Conservation (phyloP, 129 eudicot genomes). For the Chrysanthemum seticuspe region DNA sequence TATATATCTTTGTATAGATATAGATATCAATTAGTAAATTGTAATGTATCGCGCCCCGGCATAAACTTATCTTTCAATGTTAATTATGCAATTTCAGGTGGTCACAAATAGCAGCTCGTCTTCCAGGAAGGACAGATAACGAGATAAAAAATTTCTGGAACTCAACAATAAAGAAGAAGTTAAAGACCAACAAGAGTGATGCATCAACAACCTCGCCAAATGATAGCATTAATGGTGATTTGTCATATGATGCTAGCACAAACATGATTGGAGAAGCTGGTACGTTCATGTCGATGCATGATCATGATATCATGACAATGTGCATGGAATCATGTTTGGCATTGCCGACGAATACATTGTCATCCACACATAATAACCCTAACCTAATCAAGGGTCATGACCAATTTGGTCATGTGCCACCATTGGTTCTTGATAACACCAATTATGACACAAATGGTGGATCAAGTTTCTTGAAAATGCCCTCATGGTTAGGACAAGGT, state of each 20-base stretch:
- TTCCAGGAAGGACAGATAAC: slow-evolving; percentile 44
- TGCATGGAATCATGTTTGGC: slow-evolving; percentile 59
- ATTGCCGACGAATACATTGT: slow-evolving; percentile 32
- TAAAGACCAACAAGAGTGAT: slow-evolving; percentile 40
- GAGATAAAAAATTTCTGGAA: slow-evolving; percentile 45
- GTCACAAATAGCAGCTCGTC: slow-evolving; percentile 38
- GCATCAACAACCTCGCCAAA: slow-evolving; percentile 45
- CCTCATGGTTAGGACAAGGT: slow-evolving; percentile 30
- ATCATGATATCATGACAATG: slow-evolving; percentile 39
- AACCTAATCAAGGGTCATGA: slow-evolving; percentile 15
- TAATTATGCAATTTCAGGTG: slow-evolving; percentile 20
- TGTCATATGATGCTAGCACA: slow-evolving; percentile 21
- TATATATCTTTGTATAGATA: background rate
- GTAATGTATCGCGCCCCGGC: background rate
- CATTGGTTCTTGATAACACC: slow-evolving; percentile 25
- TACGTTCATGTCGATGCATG: slow-evolving; percentile 41
- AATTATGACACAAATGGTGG: slow-evolving; percentile 25
- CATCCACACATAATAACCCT: slow-evolving; percentile 37
- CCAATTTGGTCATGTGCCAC: slow-evolving; percentile 54
- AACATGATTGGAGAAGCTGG: slow-evolving; percentile 7
- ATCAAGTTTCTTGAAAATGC: slow-evolving; percentile 30
- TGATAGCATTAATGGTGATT: slow-evolving; percentile 28
- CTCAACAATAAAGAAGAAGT: slow-evolving; percentile 70
- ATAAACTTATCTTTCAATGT: background rate
- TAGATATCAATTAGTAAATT: background rate